Percentiles rank a stretch among this genome's conserved stretches.
These are phyloP conservation scores for Malassezia globosa DNA, from an alignment of 1,284 basidiomycete species.

Conservation along the genomic window DNA sequence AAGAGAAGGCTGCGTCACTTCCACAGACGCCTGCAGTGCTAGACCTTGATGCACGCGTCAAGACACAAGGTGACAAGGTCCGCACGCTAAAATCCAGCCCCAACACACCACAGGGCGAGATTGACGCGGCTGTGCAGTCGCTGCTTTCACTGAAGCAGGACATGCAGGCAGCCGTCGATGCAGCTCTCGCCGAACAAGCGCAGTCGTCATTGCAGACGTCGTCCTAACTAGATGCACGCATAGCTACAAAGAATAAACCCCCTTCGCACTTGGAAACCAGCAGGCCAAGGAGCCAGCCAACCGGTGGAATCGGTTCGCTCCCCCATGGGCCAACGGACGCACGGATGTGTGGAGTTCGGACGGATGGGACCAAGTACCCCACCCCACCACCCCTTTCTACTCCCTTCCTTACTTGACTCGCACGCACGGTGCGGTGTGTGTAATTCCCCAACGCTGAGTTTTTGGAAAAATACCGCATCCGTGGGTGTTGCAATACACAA, in stretches of 20 bases:
- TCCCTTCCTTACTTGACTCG: not conserved
- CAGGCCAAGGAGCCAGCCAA: too few relatives aligned
- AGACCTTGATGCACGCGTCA: constrained; percentile 27
- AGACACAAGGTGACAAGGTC: constrained; percentile 28
- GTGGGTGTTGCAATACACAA: too few relatives aligned
- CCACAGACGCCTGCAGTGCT: constrained; percentile 28
- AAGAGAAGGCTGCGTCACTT: constrained; percentile 21
- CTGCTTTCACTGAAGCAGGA: constrained; percentile 20
- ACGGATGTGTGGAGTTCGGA: too few relatives aligned
- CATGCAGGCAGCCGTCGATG: constrained; percentile 3
- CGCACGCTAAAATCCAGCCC: constrained; percentile 25
- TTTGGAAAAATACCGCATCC: too few relatives aligned
- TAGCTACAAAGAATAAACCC: too few relatives aligned
- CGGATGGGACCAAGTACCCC: too few relatives aligned
- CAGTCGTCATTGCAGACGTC: not conserved
- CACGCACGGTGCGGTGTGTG: too few relatives aligned
- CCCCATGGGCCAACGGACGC: too few relatives aligned
- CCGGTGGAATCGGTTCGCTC: too few relatives aligned
- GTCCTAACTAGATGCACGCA: not conserved
- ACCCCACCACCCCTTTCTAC: not conserved
- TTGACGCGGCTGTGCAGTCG: constrained; percentile 19
- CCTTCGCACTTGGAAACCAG: too few relatives aligned
- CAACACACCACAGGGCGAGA: constrained; percentile 8
- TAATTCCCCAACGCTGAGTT: too few relatives aligned
- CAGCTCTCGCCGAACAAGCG: constrained; percentile 14